phyloP scores from a whole-genome alignment of 176 grass and related monocot genomes.

The Metroxylon sagu region DNA sequence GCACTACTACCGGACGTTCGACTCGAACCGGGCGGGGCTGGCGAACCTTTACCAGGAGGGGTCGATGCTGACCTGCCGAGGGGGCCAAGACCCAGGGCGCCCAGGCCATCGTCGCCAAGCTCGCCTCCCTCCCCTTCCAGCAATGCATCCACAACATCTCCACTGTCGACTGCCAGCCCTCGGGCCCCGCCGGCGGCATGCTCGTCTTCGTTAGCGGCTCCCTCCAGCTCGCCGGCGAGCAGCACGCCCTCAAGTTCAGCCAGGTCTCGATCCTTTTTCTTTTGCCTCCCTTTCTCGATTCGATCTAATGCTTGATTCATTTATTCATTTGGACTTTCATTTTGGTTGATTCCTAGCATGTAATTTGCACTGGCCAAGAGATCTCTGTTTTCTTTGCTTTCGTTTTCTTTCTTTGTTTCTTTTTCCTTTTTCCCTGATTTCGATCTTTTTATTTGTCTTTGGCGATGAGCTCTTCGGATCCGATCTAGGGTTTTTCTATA shows the following conservation, averaged over 20 bases:
- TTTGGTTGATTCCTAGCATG: neutral
- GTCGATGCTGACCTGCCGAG: constrained; percentile 89
- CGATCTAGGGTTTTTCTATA: no score
- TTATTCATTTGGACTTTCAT: neutral
- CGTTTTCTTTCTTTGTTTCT: neutral
- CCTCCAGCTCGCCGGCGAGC: constrained; percentile 38
- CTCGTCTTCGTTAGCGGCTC: constrained; percentile 76
- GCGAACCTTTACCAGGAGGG: constrained; percentile 58
- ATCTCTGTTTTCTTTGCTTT: constrained; percentile 7
- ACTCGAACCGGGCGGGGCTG: constrained; percentile 49
- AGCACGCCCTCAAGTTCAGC: constrained; percentile 71
- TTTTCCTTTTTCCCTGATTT: no score
- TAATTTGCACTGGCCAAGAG: neutral
- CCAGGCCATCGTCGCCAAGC: constrained; percentile 45
- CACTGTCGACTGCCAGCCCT: constrained; percentile 83
- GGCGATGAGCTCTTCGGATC: no score
- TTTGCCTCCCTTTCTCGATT: neutral
- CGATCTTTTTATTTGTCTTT: no score
- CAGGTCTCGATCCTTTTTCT: constrained; percentile 36
- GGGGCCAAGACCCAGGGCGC: constrained; percentile 41
- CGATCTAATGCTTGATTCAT: neutral
- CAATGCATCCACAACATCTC: constrained; percentile 49
- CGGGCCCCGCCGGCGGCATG: constrained; percentile 61
- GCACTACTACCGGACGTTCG: constrained; percentile 85
- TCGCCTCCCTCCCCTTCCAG: constrained; percentile 56